A percentile compares a stretch with the other conserved stretches of the same genome.
Evolutionary conservation across 129 eudicot genomes (phyloP).

Genomic region (Saussurea involucrata): DNA sequence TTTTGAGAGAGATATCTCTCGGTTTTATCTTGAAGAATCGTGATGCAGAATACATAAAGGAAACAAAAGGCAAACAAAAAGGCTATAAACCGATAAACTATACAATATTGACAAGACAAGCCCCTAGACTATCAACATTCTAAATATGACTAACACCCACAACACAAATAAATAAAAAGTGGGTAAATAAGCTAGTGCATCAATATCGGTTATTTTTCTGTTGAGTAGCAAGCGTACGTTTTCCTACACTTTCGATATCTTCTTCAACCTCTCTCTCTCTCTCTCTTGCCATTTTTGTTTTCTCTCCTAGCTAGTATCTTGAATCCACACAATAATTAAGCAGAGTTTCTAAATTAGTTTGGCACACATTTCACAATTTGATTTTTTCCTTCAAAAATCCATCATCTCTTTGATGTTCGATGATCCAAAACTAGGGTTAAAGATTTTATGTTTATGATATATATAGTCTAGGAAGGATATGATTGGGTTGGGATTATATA

Average conservation of each 20-base stretch:
- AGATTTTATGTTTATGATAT: slow-evolving; percentile 22
- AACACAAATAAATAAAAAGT: background rate
- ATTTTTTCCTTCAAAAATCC: background rate
- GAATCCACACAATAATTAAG: slow-evolving; percentile 1
- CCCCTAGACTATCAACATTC: background rate
- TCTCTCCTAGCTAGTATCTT: background rate
- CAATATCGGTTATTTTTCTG: slow-evolving; percentile 42
- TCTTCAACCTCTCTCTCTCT: slow-evolving; percentile 23
- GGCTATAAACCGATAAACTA: background rate
- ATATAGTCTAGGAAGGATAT: slow-evolving; percentile 32
- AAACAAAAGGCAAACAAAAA: background rate
- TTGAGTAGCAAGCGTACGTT: slow-evolving; percentile 34
- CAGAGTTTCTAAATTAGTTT: background rate
- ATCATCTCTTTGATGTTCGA: background rate
- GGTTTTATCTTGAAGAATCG: too few species aligned
- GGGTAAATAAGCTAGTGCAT: slow-evolving; percentile 53
- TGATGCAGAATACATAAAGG: too few species aligned
- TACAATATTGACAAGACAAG: background rate
- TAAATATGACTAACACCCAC: too few species aligned
- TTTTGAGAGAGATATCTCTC: too few species aligned
- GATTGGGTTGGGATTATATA: slow-evolving; percentile 45
- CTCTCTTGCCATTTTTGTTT: slow-evolving; percentile 4
- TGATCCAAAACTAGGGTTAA: background rate
- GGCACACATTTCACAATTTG: background rate
- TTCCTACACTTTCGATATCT: slow-evolving; percentile 32